Percentiles rank a stretch among this genome's conserved stretches.
Evolutionary conservation across 2,329 filamentous ascomycete species (phyloP).

Genomic region (Colletotrichum graminicola): DNA sequence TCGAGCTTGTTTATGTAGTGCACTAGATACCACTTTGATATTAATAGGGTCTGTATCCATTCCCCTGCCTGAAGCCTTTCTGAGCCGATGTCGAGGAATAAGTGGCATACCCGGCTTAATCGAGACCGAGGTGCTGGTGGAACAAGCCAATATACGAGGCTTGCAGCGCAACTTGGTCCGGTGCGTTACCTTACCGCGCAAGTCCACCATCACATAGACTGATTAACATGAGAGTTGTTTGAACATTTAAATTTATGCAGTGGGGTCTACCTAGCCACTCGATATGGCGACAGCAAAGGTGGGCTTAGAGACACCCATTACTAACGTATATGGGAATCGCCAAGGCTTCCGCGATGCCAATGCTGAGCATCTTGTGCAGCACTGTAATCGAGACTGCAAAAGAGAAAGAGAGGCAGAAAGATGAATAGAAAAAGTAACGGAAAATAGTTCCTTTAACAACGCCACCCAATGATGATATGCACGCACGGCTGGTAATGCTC

Average conservation of each 20-base stretch:
- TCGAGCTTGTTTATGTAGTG: neutral
- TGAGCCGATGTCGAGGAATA: neutral
- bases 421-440: neutral
- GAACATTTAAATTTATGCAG: neutral
- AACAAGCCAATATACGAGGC: too few relatives aligned
- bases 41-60: neutral
- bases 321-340: neutral
- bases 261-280: too few relatives aligned
- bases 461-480: slow-evolving; percentile 37
- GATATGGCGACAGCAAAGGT: neutral
- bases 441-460: slow-evolving; percentile 12
- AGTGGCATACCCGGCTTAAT: neutral
- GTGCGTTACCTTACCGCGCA: neutral
- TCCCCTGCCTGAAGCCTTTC: neutral
- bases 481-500: slow-evolving; percentile 27
- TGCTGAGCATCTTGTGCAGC: slow-evolving; percentile 15
- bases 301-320: neutral
- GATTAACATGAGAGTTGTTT: neutral
- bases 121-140: too few relatives aligned
- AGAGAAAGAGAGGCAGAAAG: neutral
- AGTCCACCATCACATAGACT: neutral
- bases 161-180: neutral
- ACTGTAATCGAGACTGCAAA: neutral
- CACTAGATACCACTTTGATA: slow-evolving; percentile 13
- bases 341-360: slow-evolving; percentile 12